Conservation (phyloP, 345 rosid species). For the Erysimum cheiranthoides region DNA sequence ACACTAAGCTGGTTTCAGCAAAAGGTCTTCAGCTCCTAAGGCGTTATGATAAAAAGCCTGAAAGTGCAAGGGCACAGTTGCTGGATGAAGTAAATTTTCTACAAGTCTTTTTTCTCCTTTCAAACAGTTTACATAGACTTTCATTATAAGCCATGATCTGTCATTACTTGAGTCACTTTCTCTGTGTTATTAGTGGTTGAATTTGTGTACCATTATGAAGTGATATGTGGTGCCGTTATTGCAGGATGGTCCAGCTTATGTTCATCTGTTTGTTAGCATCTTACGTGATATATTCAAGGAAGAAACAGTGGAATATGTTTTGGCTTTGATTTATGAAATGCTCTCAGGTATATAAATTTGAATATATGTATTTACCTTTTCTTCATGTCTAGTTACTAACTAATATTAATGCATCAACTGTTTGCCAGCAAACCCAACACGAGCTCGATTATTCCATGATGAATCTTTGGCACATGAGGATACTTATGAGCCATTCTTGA, state of each 20-base stretch:
- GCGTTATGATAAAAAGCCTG: slow-evolving; percentile 84
- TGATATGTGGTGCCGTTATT: slow-evolving; percentile 38
- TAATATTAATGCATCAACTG: slow-evolving; percentile 37
- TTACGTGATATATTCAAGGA: slow-evolving; percentile 88
- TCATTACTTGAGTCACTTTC: background rate
- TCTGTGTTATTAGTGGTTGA: slow-evolving; percentile 1
- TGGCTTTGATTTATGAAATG: slow-evolving; percentile 93
- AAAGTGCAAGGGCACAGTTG: slow-evolving; percentile 82
- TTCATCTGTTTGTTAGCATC: slow-evolving; percentile 83
- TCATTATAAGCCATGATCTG: slow-evolving; percentile 15
- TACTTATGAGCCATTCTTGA: slow-evolving; percentile 93
- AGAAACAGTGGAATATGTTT: slow-evolving; percentile 97
- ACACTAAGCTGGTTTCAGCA: slow-evolving; percentile 85
- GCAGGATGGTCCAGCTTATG: slow-evolving; percentile 97
- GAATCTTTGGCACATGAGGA: slow-evolving; percentile 75
- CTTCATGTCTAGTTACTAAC: slow-evolving; percentile 7
- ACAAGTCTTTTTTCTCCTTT: slow-evolving; percentile 1
- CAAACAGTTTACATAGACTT: slow-evolving; percentile 5
- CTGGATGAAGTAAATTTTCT: slow-evolving; percentile 72
- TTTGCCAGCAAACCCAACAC: slow-evolving; percentile 82
- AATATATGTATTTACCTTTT: slow-evolving; percentile 1
- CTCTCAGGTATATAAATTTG: slow-evolving; percentile 62
- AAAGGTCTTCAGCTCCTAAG: slow-evolving; percentile 85
- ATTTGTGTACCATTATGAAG: slow-evolving; percentile 13
- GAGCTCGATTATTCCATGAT: slow-evolving; percentile 93